Conservation (phyloP, 192 early-diverging fungal genomes). For the Diversispora epigaea region DNA sequence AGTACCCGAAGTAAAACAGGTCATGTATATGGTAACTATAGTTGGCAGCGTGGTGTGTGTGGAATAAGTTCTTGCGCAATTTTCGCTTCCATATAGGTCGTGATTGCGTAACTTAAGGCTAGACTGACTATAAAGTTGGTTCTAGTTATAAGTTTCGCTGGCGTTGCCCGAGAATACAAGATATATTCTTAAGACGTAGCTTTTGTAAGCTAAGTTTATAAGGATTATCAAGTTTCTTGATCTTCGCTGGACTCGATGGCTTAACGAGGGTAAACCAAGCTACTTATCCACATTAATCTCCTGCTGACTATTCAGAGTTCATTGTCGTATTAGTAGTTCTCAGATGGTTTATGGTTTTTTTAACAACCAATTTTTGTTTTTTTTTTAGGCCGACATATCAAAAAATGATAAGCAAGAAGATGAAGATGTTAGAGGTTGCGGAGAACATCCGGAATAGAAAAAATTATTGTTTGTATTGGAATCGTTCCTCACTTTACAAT, state of each 20-base stretch:
- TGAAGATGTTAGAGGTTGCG: neutral
- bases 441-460: neutral
- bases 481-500: no score
- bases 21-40: conserved; percentile 5
- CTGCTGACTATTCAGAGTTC: neutral
- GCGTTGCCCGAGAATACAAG: neutral
- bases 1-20: conserved; percentile 1
- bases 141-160: neutral
- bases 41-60: conserved; percentile 5
- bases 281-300: neutral
- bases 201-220: neutral
- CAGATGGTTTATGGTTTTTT: neutral
- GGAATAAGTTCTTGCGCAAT: conserved; percentile 2
- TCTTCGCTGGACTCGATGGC: conserved; percentile 11
- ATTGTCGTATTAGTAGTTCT: neutral
- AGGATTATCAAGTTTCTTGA: conserved; percentile 5
- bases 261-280: conserved; percentile 1
- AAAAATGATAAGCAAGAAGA: neutral
- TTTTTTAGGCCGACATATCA: neutral
- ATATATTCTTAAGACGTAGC: neutral
- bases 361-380: neutral
- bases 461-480: no score
- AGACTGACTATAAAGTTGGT: neutral
- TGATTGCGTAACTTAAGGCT: neutral
- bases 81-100: neutral